Evolutionary conservation across 2,329 filamentous ascomycete species (phyloP).

Genomic region (Purpureocillium lavendulum): DNA sequence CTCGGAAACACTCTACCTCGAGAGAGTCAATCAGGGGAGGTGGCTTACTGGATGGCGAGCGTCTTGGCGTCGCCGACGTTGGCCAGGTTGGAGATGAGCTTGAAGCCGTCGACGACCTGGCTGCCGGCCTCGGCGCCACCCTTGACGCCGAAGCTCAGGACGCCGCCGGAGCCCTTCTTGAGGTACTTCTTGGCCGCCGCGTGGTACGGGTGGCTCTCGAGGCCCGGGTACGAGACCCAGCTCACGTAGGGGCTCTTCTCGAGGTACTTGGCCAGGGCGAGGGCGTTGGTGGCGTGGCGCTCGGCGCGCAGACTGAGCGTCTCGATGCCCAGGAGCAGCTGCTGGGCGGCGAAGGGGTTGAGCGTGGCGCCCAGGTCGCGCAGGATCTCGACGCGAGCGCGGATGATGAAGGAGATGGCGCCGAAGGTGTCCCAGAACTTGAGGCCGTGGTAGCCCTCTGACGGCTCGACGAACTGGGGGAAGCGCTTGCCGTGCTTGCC

Average conservation of each 20-base stretch:
- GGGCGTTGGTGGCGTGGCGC: conserved; percentile 76
- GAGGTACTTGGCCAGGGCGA: conserved; percentile 73
- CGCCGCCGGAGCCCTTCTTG: conserved; percentile 75
- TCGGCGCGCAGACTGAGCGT: conserved; percentile 82
- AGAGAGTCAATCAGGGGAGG: neutral
- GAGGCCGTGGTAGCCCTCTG: conserved; percentile 83
- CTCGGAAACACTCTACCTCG: no score
- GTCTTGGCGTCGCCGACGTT: conserved; percentile 97
- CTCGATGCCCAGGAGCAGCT: conserved; percentile 82
- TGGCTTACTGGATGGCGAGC: conserved; percentile 70
- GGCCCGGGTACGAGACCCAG: conserved; percentile 92
- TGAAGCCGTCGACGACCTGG: conserved; percentile 87
- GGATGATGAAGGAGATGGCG: conserved; percentile 70
- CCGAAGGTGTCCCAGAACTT: conserved; percentile 95
- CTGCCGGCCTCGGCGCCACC: conserved; percentile 76
- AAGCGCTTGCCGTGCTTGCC: conserved; percentile 75
- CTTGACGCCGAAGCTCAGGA: conserved; percentile 89
- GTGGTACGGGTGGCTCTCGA: conserved; percentile 75
- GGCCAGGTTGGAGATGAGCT: conserved; percentile 89
- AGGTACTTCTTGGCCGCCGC: conserved; percentile 80
- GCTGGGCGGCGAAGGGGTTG: conserved; percentile 88
- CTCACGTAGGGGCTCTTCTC: conserved; percentile 74
- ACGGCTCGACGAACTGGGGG: conserved; percentile 85
- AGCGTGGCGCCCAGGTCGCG: conserved; percentile 77
- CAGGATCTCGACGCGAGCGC: conserved; percentile 80